Conservation (phyloP, 768 basidiomycete species). For the Rhizopogon vesiculosus region DNA sequence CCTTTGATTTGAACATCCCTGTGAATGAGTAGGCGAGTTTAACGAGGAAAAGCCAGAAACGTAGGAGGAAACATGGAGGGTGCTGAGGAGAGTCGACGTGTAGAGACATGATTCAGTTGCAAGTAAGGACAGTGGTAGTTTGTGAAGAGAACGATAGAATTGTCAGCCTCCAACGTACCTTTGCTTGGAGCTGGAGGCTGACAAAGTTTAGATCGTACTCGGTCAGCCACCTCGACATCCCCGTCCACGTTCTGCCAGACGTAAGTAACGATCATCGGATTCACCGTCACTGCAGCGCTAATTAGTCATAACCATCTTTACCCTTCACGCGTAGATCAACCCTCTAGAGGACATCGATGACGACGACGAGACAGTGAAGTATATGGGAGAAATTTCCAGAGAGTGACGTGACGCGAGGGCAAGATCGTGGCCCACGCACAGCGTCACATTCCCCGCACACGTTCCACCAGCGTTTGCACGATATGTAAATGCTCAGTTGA, state of each 20-base stretch:
- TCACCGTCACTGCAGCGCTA: too few relatives aligned
- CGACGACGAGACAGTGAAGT: not conserved
- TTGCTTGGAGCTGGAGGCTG: conserved; percentile 1
- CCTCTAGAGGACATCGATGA: not conserved
- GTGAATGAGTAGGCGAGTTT: conserved; percentile 1
- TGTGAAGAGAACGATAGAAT: not conserved
- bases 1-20: not conserved
- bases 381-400: not conserved
- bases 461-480: conserved; percentile 2
- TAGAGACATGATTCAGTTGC: not conserved
- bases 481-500: not conserved
- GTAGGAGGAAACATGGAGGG: not conserved
- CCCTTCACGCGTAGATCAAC: too few relatives aligned
- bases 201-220: not conserved
- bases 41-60: conserved; percentile 2
- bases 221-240: not conserved
- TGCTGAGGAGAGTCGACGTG: not conserved
- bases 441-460: conserved; percentile 3
- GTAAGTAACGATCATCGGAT: too few relatives aligned
- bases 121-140: conserved; percentile 3
- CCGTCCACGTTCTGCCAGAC: too few relatives aligned
- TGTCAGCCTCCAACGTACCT: not conserved
- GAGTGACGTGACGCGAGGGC: conserved; percentile 1
- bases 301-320: too few relatives aligned
- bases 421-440: conserved; percentile 2